phyloP scores from a whole-genome alignment of 2,329 filamentous ascomycete species.

The Fusarium protoensiforme region DNA sequence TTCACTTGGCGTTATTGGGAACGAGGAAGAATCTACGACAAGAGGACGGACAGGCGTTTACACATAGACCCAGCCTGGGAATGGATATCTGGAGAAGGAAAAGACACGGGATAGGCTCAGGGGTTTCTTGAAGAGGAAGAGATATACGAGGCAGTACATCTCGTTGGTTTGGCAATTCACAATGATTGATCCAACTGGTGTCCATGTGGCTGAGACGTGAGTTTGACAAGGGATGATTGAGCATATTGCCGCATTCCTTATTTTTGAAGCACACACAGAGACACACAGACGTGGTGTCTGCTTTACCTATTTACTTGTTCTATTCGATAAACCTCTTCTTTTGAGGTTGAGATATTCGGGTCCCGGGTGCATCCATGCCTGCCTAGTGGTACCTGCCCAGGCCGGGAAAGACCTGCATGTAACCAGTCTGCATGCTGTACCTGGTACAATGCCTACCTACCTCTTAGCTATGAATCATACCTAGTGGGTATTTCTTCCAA shows the following conservation, averaged over 20 bases:
- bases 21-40: background rate
- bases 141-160: background rate
- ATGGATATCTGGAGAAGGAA: background rate
- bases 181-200: background rate
- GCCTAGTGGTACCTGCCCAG: background rate
- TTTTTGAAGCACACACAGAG: background rate
- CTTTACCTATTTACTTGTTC: background rate
- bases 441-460: background rate
- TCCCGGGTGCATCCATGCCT: background rate
- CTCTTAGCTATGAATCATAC: background rate
- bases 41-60: conserved; percentile 13
- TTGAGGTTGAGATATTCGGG: background rate
- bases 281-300: background rate
- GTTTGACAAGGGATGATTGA: background rate
- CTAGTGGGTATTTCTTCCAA: background rate
- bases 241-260: background rate
- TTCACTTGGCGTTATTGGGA: conserved; percentile 23
- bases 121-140: background rate
- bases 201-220: background rate
- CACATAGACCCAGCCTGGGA: conserved; percentile 13
- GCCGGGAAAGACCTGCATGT: background rate
- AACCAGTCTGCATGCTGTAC: background rate
- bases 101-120: background rate
- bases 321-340: background rate
- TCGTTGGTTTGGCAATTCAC: background rate